Evolutionary conservation across 148 eudicot species (phyloP).

Genomic region (Spergularia bocconei): DNA sequence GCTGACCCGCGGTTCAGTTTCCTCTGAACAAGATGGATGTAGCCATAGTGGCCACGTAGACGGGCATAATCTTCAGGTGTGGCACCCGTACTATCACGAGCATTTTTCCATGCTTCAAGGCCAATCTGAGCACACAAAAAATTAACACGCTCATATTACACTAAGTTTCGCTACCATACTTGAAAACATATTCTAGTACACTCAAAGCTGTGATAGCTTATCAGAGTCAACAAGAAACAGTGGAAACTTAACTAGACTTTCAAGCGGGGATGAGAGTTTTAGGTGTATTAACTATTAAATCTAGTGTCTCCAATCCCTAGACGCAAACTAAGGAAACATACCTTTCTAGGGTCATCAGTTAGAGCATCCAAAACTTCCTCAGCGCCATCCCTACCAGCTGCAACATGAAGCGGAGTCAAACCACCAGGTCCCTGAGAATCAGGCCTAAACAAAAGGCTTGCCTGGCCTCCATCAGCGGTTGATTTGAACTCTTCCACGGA

Average conservation of each 20-base stretch:
- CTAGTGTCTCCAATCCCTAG: no score
- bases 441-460: constrained; percentile 52
- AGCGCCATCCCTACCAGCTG: constrained; percentile 64
- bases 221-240: not conserved
- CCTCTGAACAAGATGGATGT: constrained; percentile 58
- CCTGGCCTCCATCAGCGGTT: constrained; percentile 17
- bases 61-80: constrained; percentile 83
- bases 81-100: constrained; percentile 59
- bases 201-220: not conserved
- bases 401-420: constrained; percentile 85
- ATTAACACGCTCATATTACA: not conserved
- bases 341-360: constrained; percentile 80
- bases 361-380: constrained; percentile 74
- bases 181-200: not conserved
- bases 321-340: constrained; percentile 15
- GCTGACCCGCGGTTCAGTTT: constrained; percentile 47
- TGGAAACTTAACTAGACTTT: not conserved
- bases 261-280: no score
- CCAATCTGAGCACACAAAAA: constrained; percentile 54
- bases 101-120: constrained; percentile 66
- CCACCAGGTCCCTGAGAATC: constrained; percentile 81
- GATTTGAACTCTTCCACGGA: constrained; percentile 20
- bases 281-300: no score
- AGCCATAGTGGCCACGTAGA: constrained; percentile 55
- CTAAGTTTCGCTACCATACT: no score